These are phyloP conservation scores for Aphanocladium album DNA, from an alignment of 2,329 filamentous ascomycete genomes.

Conservation along the genomic window DNA sequence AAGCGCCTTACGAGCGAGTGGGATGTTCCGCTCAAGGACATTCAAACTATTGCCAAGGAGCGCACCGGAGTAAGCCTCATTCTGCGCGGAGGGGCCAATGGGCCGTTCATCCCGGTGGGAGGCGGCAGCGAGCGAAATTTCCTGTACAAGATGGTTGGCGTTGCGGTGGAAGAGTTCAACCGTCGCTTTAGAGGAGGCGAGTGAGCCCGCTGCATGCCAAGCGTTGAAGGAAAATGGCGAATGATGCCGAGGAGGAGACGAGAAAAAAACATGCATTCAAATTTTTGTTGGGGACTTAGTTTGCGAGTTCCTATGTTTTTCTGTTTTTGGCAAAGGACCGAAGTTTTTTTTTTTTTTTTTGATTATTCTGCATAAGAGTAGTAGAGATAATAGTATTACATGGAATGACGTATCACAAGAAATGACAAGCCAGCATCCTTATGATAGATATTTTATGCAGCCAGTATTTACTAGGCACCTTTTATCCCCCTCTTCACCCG, in stretches of 20 bases:
- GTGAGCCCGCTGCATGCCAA: slow-evolving; percentile 13
- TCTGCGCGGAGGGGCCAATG: slow-evolving; percentile 84
- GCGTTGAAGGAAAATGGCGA: not conserved
- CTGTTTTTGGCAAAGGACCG: not conserved
- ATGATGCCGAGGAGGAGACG: not conserved
- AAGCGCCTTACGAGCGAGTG: slow-evolving; percentile 85
- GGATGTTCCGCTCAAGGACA: slow-evolving; percentile 92
- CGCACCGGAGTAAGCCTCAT: slow-evolving; percentile 87
- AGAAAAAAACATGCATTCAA: not conserved
- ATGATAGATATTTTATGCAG: not conserved
- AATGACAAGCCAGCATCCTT: not conserved
- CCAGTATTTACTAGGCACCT: not conserved
- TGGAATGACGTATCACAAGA: not conserved
- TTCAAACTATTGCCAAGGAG: slow-evolving; percentile 97
- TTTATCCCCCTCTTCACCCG: not conserved
- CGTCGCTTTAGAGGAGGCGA: slow-evolving; percentile 47
- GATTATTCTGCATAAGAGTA: not conserved
- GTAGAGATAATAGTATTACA: not conserved
- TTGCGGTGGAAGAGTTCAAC: slow-evolving; percentile 65
- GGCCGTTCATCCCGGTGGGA: slow-evolving; percentile 90
- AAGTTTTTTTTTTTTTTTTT: not conserved
- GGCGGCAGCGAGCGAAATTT: slow-evolving; percentile 70
- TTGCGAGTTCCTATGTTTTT: not conserved
- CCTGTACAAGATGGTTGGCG: slow-evolving; percentile 59
- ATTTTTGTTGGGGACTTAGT: not conserved